Evolutionary conservation across 1,284 basidiomycete genomes (phyloP), one percentile per base, ranked within the genome.

Genomic region (Hortiboletus rubellus): DNA sequence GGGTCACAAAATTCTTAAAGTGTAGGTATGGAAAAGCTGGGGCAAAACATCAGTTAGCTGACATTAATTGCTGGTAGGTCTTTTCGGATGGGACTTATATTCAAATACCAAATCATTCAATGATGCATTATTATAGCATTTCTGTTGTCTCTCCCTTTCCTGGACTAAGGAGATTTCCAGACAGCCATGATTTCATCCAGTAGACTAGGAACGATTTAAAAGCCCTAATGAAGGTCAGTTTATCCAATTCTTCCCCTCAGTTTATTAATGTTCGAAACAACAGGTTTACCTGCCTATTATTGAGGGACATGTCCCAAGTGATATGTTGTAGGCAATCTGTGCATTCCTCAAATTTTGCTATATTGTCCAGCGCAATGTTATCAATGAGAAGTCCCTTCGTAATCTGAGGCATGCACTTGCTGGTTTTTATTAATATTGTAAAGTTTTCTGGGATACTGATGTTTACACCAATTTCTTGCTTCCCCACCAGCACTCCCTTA

Each of bases 121-220:
- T 27, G 3, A 27, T 27, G 17, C 42, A 27, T 27, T 27, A 27
- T 27, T 27, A 6, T 27, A 27, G 27, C 27, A 27, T 60, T 18
- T 31, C 54, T 14, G 22, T 41, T 9, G 31, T 11, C 2, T 54
- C 55, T 0, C 17, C 50, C 3, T 60, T 61, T 52, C 54, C 50
- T 27, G 54, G 43, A 14, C 38, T 60, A 17, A 0, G 42, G 7
- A 3, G 31, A 38, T 61, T 61, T 41, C 51, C 55, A 3, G 50
- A 61, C 22, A 55, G 60, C 1, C 9, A 12, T 1, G 45, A 60
- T 12, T 62, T 18, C 34, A 44, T 8, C 15, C 56, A 62, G 18
- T 61, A 55, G 60, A 49, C 60, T 6, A 42, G 60, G 10, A 42
- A 62, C 12, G 45, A 61, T 34, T 61, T 49, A n/a, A 62, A 61